Evolutionary conservation across 768 basidiomycete species (phyloP), one percentile per base, ranked within the genome.

Genomic region (Pulveroboletus sp.): DNA sequence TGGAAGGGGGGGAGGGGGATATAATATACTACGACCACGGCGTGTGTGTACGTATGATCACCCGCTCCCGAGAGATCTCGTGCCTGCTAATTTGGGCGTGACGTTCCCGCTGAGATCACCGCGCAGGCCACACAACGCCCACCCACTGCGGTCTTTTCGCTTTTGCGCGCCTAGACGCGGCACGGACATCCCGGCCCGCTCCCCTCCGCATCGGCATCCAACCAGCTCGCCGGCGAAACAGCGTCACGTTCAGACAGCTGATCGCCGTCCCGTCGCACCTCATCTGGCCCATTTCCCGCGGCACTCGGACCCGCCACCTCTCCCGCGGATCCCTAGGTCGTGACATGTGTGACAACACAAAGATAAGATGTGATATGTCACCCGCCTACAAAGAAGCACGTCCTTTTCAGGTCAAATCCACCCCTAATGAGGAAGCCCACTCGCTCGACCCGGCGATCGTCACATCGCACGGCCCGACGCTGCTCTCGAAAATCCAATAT

Each of bases 381-480:
- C 1, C 45, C 32, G 43, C 50, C 27, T 56, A 46, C 63, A 67
- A 52, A 63, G 66, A 69, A 65, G 61, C 24, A 45, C 17, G 61
- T 61, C 65, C 55, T 54, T 48, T 45, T 55, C 50, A 45, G 53
- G 65, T 55, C 59, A 59, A 58, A 63, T 68, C 63, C 42, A 43
- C 52, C 59, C 65, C 61, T 49, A 57, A 61, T 59, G 63, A 53
- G 66, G 66, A 59, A 69, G 62, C 63, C 60, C 57, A 67, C 49
- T 58, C 40, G 50, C 58, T 53, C 24, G 24, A 44, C 51, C 49
- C 53, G 53, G 56, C 40, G 62, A 62, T 68, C 68, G 66, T 69
- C 68, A 63, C 61, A 65, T 49, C 48, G 49, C 51, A 55, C 51
- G 44, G 46, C 31, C 51, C 53, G 56, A 49, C 51, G 44, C 48